Base-by-base conservation (phyloP, 1,139 yeast species). In the Hemisphaericaspora xylanilytica region DNA sequence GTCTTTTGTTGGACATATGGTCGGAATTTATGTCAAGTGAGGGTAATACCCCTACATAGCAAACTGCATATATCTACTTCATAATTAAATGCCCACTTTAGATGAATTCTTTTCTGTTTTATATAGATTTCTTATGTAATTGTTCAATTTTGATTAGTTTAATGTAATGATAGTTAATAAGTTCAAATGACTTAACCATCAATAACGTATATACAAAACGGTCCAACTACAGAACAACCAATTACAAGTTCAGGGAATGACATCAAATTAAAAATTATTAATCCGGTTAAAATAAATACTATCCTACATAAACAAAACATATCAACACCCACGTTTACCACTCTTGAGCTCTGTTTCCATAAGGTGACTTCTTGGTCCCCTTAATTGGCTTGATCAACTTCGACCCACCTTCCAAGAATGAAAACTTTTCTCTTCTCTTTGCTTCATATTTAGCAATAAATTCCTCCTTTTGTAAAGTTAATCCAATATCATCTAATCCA, bases 401-500 rank as follows among this genome's bases (percentile, higher is more conserved):
- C 15, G 87, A 75, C 30, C 94, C 94, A 51, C 89, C 89, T 68
- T 92, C 97, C 57, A 89, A 78, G 79, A 94, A 92, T 12, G 96
- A 87, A 63, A 85, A 92, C 59, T 70, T 80, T 42, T 74, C 81
- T 60, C 77, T 81, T 74, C 98, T 86, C 48, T 67, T 65, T 25
- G 67, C 75, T 70, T 92, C 98, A 58, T 81, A 92, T 52, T 80
- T 74, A 41, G 63, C 45, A 50, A 92, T 92, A 62, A 59, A 79
- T 40, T 79, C 78, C 66, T 87, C 96, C 69, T 89, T 89, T 65
- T 89, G 94, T 57, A 92, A 70, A 38, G 98, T 92, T 57, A 92
- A 78, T 32, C 97, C 97, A 65, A 92, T 92, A 61, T 92, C 98
- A 61, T 92, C 98, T 46, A 92, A 80, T 45, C 98, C 98, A 51